phyloP scores from a whole-genome alignment of 1,139 yeast genomes.

The Suhomyces guaymorum region DNA sequence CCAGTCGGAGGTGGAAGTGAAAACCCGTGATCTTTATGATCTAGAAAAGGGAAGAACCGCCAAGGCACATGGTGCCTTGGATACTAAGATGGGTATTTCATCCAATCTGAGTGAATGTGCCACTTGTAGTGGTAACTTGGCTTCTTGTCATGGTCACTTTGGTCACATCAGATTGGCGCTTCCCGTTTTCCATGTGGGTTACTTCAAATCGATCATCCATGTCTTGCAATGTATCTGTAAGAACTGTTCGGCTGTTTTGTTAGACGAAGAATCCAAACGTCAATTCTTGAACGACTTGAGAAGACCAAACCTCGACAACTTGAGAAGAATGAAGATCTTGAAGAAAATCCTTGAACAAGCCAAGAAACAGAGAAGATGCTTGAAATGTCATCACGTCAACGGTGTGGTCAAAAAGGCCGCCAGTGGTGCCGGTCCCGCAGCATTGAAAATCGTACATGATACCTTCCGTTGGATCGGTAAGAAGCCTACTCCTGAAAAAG shows the following conservation, averaged over 20 bases:
- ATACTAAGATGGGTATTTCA: constrained; percentile 91
- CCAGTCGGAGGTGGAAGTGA: constrained; percentile 91
- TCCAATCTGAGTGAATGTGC: constrained; percentile 80
- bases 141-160: constrained; percentile 97
- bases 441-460: constrained; percentile 92
- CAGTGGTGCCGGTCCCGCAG: constrained; percentile 86
- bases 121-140: constrained; percentile 90
- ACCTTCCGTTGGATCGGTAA: constrained; percentile 96
- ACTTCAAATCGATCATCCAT: constrained; percentile 86
- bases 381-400: constrained; percentile 81
- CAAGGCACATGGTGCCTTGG: constrained; percentile 83
- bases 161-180: constrained; percentile 91
- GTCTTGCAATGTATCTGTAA: constrained; percentile 92
- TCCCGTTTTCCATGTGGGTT: constrained; percentile 97
- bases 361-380: constrained; percentile 90
- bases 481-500: constrained; percentile 81
- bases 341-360: constrained; percentile 88
- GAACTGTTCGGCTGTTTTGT: constrained; percentile 74
- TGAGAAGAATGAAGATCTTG: constrained; percentile 85
- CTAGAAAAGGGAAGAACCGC: constrained; percentile 84
- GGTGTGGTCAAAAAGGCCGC: constrained; percentile 99
- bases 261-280: constrained; percentile 72
- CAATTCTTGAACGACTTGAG: constrained; percentile 73
- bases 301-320: constrained; percentile 85
- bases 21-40: constrained; percentile 89